phyloP scores from a whole-genome alignment of 176 grass and related monocot genomes.

The Oryza nivara region DNA sequence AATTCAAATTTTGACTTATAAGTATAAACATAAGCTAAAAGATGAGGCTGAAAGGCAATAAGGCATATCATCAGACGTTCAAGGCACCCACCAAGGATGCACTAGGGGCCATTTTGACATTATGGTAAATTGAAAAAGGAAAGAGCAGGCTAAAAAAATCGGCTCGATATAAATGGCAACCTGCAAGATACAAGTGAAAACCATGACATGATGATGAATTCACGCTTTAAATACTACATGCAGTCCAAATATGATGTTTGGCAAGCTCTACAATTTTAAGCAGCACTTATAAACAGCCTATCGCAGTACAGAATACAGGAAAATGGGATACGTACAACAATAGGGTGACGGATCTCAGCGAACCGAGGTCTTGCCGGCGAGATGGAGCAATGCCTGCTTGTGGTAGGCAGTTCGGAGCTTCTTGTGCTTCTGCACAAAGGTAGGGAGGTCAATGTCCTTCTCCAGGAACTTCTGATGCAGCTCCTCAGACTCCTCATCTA shows the following conservation, averaged over 20 bases:
- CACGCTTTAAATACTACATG: background rate
- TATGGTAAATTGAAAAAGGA: too few species aligned
- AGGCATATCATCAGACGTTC: too few species aligned
- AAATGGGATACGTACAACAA: constrained; percentile 21
- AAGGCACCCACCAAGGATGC: too few species aligned
- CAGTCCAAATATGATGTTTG: constrained; percentile 17
- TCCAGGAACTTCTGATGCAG: constrained; percentile 71
- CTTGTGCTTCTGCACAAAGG: constrained; percentile 93
- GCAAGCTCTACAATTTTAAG: background rate
- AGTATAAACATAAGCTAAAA: too few species aligned
- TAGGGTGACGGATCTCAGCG: constrained; percentile 34
- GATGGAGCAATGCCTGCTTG: constrained; percentile 73
- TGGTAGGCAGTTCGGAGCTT: constrained; percentile 75
- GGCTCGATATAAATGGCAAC: too few species aligned
- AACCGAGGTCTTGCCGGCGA: constrained; percentile 70
- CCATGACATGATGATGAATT: too few species aligned
- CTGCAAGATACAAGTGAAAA: too few species aligned
- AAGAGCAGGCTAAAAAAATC: too few species aligned
- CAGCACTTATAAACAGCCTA: too few species aligned
- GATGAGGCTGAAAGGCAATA: too few species aligned
- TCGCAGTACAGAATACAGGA: background rate
- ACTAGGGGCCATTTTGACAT: too few species aligned
- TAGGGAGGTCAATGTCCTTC: constrained; percentile 66
- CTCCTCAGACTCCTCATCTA: constrained; percentile 78
- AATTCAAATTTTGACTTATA: too few species aligned